A percentile compares a stretch with the other conserved stretches of the same genome.
Evolutionary conservation across 2,329 filamentous ascomycete genomes (phyloP).

Genomic region (Leptographium flavum): DNA sequence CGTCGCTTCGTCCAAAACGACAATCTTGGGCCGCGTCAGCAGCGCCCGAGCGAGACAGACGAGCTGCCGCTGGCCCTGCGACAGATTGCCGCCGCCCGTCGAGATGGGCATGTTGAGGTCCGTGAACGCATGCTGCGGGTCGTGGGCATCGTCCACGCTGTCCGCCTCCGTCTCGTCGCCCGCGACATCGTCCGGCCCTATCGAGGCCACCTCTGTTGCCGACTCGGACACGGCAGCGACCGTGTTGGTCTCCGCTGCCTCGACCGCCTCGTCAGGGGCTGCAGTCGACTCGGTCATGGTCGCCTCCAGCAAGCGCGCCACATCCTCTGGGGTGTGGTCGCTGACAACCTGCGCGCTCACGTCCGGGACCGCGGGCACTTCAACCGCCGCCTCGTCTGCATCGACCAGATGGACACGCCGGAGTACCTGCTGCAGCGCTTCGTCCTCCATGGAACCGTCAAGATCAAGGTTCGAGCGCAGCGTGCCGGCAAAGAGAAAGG

Average conservation of each 20-base stretch:
- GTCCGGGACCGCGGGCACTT: neutral
- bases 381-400: slow-evolving; percentile 21
- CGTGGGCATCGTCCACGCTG: neutral
- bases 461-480: slow-evolving; percentile 50
- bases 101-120: slow-evolving; percentile 19
- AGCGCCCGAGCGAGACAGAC: slow-evolving; percentile 32
- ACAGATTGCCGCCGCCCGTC: slow-evolving; percentile 22
- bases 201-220: slow-evolving; percentile 8
- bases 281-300: slow-evolving; percentile 4
- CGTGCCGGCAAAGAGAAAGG: slow-evolving; percentile 51
- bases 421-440: slow-evolving; percentile 45
- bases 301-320: slow-evolving; percentile 5
- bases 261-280: slow-evolving; percentile 11
- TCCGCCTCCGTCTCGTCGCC: neutral
- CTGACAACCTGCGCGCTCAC: neutral
- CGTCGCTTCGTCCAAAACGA: slow-evolving; percentile 28
- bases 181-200: slow-evolving; percentile 1
- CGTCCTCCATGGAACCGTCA: slow-evolving; percentile 43
- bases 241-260: slow-evolving; percentile 4
- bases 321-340: slow-evolving; percentile 5
- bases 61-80: slow-evolving; percentile 33
- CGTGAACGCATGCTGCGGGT: slow-evolving; percentile 16
- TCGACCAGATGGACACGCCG: slow-evolving; percentile 45
- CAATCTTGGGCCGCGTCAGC: slow-evolving; percentile 24
- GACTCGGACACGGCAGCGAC: slow-evolving; percentile 4